These are phyloP conservation scores for Candida qinlingensis DNA, from an alignment of 805 yeast species.

Conservation along the genomic window DNA sequence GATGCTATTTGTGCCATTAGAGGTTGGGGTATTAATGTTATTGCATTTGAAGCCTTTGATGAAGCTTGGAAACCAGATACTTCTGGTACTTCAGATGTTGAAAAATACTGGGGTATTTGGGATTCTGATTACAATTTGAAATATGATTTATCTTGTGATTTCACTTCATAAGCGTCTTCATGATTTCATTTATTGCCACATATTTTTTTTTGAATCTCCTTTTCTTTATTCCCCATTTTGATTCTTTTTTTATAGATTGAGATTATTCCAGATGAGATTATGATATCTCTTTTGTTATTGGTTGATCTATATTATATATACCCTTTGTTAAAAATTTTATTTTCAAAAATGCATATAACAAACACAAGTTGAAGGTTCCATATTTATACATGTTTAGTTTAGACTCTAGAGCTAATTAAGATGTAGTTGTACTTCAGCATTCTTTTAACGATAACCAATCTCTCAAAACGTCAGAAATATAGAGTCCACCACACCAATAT, in stretches of 20 bases:
- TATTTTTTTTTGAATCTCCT: background rate
- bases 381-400: no score
- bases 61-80: constrained; percentile 95
- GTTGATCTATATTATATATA: no score
- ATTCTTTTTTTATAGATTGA: background rate
- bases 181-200: background rate
- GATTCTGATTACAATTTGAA: constrained; percentile 43
- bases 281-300: no score
- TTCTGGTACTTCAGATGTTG: constrained; percentile 80
- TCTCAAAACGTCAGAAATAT: no score
- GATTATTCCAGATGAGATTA: no score
- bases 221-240: background rate
- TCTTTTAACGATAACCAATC: no score
- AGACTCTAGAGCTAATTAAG: no score
- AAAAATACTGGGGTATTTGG: constrained; percentile 94
- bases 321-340: no score
- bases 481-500: no score
- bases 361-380: no score
- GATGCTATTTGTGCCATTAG: constrained; percentile 89
- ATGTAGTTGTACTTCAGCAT: no score
- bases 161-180: constrained; percentile 23
- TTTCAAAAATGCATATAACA: no score
- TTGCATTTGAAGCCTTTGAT: constrained; percentile 91
- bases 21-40: constrained; percentile 92
- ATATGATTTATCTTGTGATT: constrained; percentile 44